Base-by-base conservation (phyloP, 139 green algal genomes). In the Asterochloris erici region DNA sequence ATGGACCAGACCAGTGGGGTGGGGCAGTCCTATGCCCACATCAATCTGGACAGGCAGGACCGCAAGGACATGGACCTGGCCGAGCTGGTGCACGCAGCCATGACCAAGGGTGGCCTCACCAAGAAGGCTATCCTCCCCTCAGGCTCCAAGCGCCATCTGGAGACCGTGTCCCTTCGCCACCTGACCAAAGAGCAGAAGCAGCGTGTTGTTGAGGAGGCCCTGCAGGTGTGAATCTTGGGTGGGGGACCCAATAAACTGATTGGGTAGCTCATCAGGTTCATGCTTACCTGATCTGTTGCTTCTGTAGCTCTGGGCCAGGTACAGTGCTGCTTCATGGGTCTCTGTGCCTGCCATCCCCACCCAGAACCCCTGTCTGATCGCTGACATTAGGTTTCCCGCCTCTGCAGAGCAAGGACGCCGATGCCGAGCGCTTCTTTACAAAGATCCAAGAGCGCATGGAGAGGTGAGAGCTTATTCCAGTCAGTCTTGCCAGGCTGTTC, bases 341-440 rank as follows among this genome's bases (percentile, higher is more conserved):
- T 24, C 21, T 71, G 66, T 21, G 17, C 21, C 19, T 71, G 17
- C 21, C 21, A 24, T 26, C 1, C 21, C 21, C 9, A 26, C 19
- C 9, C 17, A 71, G 4, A 71, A 71, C 66, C 70, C 23, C 17
- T 76, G 9, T 76, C 23, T 28, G 12, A 76, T 26, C 70, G 12
- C 15, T n/a, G 24, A 14, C 29, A 6, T 63, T 9, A 54, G 21
- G 12, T 70, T 28, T 69, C 28, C 24, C 0, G 29, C 21, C 17
- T 68, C 14, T 80, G 61, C 47, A 80, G 76, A 80, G 76, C 76
- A 80, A 70, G 61, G 76, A 80, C 14, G 76, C 76, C 47, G 76
- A 80, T 70, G 60, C 76, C 29, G 76, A 70, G 61, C 68, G 24
- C 23, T 80, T 80, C 21, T 80, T 80, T 69, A 29, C 26, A 28